Evolutionary conservation across 2,329 filamentous ascomycete species (phyloP).

Genomic region (Xylaria multiplex): DNA sequence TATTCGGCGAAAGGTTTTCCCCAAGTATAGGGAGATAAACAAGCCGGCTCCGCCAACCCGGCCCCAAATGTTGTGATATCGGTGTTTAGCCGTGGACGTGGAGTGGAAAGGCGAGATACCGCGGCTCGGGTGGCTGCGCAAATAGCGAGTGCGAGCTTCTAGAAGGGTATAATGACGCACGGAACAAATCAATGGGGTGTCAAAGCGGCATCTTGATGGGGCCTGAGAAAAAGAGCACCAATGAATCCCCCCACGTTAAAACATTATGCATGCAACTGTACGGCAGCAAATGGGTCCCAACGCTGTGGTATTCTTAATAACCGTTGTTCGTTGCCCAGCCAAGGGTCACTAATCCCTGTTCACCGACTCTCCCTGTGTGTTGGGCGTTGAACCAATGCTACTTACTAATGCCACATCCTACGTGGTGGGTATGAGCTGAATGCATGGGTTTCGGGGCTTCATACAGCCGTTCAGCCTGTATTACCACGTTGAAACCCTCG

Average conservation of each 20-base stretch:
- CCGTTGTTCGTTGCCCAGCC: conserved; percentile 5
- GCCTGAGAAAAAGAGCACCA: conserved; percentile 5
- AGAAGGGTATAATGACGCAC: conserved; percentile 16
- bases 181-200: conserved; percentile 2
- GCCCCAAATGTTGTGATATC: not conserved
- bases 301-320: conserved; percentile 24
- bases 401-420: conserved; percentile 14
- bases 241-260: conserved; percentile 5
- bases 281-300: conserved; percentile 20
- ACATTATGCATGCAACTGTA: conserved; percentile 16
- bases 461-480: conserved; percentile 26
- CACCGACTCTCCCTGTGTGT: not conserved
- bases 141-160: conserved; percentile 21
- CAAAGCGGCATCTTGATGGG: conserved; percentile 26
- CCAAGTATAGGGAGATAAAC: conserved; percentile 2
- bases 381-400: not conserved
- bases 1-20: not conserved
- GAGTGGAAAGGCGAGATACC: conserved; percentile 8
- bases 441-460: conserved; percentile 25
- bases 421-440: conserved; percentile 7
- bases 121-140: conserved; percentile 6
- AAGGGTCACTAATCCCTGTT: conserved; percentile 2
- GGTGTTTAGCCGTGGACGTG: conserved; percentile 7
- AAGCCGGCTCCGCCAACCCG: not conserved
- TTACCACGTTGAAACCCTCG: conserved; percentile 2